phyloP scores from a whole-genome alignment of 495 filamentous ascomycete genomes.

The Aspergillus taichungensis region DNA sequence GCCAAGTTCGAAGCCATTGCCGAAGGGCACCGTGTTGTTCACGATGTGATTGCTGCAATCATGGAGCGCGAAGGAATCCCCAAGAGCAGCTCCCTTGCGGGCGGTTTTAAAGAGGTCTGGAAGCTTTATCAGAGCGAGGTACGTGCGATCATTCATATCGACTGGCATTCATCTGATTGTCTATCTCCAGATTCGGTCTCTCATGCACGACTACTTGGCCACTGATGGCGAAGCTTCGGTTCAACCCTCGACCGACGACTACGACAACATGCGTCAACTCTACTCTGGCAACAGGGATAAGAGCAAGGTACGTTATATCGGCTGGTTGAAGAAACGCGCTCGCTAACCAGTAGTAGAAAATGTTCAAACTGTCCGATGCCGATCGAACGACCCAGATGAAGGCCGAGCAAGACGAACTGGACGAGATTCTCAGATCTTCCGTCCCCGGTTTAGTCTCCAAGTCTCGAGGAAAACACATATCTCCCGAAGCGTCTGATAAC shows the following conservation, averaged over 20 bases:
- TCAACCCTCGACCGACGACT: conserved; percentile 36
- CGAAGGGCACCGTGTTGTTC: conserved; percentile 87
- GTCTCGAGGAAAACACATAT: conserved; percentile 40
- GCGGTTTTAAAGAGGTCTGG: conserved; percentile 90
- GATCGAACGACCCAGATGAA: conserved; percentile 66
- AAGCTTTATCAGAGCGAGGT: conserved; percentile 78
- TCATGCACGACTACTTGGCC: conserved; percentile 93
- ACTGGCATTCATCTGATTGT: conserved; percentile 33
- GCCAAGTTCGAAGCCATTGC: conserved; percentile 95
- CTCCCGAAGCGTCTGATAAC: conserved; percentile 28
- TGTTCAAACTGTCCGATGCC: conserved; percentile 85
- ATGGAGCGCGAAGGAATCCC: conserved; percentile 61
- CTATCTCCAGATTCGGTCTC: conserved; percentile 58
- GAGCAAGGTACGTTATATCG: conserved; percentile 39
- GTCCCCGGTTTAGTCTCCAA: conserved; percentile 89
- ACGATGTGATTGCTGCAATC: conserved; percentile 80
- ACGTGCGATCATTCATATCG: conserved; percentile 6
- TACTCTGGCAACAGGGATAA: conserved; percentile 57
- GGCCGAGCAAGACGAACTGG: conserved; percentile 80
- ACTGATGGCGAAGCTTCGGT: conserved; percentile 68
- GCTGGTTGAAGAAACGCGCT: background rate
- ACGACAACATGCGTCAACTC: conserved; percentile 46
- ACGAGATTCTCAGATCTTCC: conserved; percentile 79
- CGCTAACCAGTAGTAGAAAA: conserved; percentile 40
- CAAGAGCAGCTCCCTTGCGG: conserved; percentile 48